phyloP scores from a whole-genome alignment of 2,329 filamentous ascomycete species.

The Arthrobotrys sinensis region DNA sequence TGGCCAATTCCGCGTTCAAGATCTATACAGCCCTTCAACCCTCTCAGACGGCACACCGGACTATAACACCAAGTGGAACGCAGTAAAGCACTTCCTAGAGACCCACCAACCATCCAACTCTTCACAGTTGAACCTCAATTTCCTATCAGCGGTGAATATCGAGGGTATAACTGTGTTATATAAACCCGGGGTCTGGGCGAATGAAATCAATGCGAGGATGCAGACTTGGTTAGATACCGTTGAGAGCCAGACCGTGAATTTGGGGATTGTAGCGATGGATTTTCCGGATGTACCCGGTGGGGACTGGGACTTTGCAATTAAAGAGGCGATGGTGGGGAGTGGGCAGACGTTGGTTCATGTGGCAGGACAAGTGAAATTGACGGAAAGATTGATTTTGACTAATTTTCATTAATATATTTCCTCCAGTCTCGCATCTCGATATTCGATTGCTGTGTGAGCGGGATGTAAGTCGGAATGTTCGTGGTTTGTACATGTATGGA shows the following conservation, averaged over 20 bases:
- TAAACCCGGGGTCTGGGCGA: constrained; percentile 31
- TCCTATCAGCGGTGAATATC: constrained; percentile 37
- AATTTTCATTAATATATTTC: constrained; percentile 22
- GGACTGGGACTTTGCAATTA: constrained; percentile 19
- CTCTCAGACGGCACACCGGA: constrained; percentile 12
- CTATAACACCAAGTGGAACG: constrained; percentile 30
- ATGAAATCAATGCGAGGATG: constrained; percentile 37
- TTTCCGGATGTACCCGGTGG: constrained; percentile 32
- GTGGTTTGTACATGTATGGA: not conserved
- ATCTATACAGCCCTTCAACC: constrained; percentile 24
- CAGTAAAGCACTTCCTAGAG: constrained; percentile 9
- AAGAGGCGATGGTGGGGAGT: constrained; percentile 26
- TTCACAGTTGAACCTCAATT: constrained; percentile 30
- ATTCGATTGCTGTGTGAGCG: too few species aligned
- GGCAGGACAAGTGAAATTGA: constrained; percentile 27
- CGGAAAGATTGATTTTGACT: constrained; percentile 37
- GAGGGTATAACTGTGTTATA: constrained; percentile 7
- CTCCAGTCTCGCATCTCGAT: not conserved
- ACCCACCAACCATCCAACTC: constrained; percentile 13
- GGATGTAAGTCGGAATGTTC: not conserved
- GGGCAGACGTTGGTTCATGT: constrained; percentile 29
- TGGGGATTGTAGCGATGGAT: constrained; percentile 40
- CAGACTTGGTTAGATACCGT: constrained; percentile 26
- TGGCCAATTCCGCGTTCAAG: constrained; percentile 29
- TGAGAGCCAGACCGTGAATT: constrained; percentile 19